Evolutionary conservation across 2,329 filamentous ascomycete species (phyloP).

Genomic region (Teratosphaeria nubilosa): DNA sequence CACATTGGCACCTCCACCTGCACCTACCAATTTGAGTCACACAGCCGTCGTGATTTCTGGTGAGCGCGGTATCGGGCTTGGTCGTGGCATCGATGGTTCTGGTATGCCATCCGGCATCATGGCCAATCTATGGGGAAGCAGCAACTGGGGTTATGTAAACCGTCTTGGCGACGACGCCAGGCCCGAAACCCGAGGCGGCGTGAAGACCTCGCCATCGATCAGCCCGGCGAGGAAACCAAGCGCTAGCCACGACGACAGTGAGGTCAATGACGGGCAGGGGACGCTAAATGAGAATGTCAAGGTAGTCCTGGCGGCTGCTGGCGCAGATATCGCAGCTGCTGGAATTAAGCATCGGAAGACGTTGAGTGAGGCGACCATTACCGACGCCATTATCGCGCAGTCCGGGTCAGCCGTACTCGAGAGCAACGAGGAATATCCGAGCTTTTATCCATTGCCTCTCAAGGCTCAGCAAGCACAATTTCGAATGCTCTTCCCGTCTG

Average conservation of each 20-base stretch:
- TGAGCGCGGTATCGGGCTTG: constrained; percentile 58
- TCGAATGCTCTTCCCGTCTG: constrained; percentile 76
- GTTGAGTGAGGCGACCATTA: constrained; percentile 14
- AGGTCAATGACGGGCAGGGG: constrained; percentile 6
- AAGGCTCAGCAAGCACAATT: constrained; percentile 84
- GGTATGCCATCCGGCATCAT: constrained; percentile 76
- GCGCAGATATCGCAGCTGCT: background rate
- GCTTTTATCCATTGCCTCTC: constrained; percentile 64
- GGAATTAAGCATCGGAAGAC: constrained; percentile 19
- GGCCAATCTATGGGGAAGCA: constrained; percentile 89
- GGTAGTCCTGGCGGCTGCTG: background rate
- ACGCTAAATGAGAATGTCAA: background rate
- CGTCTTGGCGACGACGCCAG: constrained; percentile 46
- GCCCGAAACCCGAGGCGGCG: background rate
- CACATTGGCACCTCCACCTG: constrained; percentile 73
- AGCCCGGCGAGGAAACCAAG: background rate
- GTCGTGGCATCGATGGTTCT: constrained; percentile 46
- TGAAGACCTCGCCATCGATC: background rate
- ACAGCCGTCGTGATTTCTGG: constrained; percentile 71
- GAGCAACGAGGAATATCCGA: constrained; percentile 51
- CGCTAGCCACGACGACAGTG: constrained; percentile 6
- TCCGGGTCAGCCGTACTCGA: constrained; percentile 1
- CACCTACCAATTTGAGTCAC: constrained; percentile 76
- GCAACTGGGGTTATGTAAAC: constrained; percentile 65
- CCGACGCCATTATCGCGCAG: background rate